Evolutionary conservation across 257 asterid species (phyloP).

Genomic region (Thymus quinquecostatus): DNA sequence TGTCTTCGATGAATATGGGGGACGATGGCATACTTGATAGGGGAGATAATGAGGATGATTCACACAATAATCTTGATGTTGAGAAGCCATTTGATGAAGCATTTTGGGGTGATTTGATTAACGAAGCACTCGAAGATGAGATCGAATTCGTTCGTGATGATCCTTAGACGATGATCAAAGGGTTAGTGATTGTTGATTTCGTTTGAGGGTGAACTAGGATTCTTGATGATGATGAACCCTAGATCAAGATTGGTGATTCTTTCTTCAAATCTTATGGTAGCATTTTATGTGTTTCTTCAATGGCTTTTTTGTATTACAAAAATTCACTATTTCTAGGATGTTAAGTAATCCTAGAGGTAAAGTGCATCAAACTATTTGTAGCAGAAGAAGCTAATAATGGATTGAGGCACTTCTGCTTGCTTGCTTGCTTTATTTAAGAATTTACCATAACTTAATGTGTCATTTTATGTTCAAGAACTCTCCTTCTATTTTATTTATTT

Average conservation of each 20-base stretch:
- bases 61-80: not conserved
- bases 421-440: too few relatives aligned
- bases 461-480: too few relatives aligned
- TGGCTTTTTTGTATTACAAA: not conserved
- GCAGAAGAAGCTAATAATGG: too few relatives aligned
- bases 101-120: constrained; percentile 57
- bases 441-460: too few relatives aligned
- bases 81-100: constrained; percentile 48
- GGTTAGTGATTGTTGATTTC: not conserved
- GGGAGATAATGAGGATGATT: not conserved
- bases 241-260: constrained; percentile 14
- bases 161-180: constrained; percentile 2
- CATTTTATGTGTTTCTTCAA: constrained; percentile 2
- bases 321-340: not conserved
- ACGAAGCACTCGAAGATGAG: constrained; percentile 36
- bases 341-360: not conserved
- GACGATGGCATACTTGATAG: constrained; percentile 15
- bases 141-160: constrained; percentile 16
- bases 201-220: not conserved
- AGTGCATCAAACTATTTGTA: too few relatives aligned
- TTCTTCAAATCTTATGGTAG: not conserved
- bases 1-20: constrained; percentile 33
- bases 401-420: too few relatives aligned
- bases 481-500: too few relatives aligned
- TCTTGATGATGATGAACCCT: not conserved